Evolutionary conservation across 768 basidiomycete genomes (phyloP), one percentile per base, ranked within the genome.

Genomic region (Lyophyllum atratum): DNA sequence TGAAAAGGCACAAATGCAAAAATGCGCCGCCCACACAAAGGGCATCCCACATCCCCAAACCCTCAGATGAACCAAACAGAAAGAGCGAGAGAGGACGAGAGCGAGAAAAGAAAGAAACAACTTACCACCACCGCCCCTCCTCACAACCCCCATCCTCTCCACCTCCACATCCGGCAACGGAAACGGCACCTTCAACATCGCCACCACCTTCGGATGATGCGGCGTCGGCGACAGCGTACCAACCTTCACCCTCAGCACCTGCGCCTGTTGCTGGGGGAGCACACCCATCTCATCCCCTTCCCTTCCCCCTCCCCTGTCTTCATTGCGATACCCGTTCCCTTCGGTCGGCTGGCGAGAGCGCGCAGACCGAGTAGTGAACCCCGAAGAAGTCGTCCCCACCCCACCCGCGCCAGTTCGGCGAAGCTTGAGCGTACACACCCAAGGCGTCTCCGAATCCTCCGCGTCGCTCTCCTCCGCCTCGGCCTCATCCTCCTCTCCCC

Each of bases 391-490:
- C 54, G 60, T 59, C 29, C 54, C 61, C 34, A 15, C 52, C 59
- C 17, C 5, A 5, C 39, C 39, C 17, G 15, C n/a, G 17, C n/a
- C n/a, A 4, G 60, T 51, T 22, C 82, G 74, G 21, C 86, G 82
- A 31, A 89, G 76, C 58, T 86, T 84, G 61, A 94, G 78, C n/a
- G 85, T 85, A 67, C 95, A 98, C 45, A 88, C 86, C 95, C 95
- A 98, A 0, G 96, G 94, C 22, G 93, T 95, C 72, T 98, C 95
- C 43, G 92, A 93, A 66, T 98, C 96, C 68, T 98, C 95, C 0
- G 95, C 92, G 61, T 98, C 96, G 58, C 91, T 93, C 44, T 95
- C 93, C 15, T 90, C 87, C 0, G 80, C 92, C 1, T 82, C 80
- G 47, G 86, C 85, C 5, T 58, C 57, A 19, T 55, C 58, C 19